Conservation (phyloP, 768 basidiomycete genomes). For the Holtermanniella nyarrowii region DNA sequence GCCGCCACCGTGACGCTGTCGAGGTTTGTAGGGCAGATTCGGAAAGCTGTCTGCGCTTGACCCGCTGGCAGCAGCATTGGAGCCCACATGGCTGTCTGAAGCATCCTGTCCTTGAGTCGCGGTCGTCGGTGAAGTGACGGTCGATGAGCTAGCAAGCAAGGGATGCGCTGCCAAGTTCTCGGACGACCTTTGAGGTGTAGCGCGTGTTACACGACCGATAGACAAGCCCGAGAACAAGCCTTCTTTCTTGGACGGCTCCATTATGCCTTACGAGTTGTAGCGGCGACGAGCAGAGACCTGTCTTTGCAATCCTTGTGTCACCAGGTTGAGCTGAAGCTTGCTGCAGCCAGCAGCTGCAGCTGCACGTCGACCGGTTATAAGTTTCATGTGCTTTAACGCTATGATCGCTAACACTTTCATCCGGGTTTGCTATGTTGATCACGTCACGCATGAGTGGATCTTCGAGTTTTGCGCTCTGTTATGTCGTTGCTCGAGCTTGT, state of each 20-base stretch:
- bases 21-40: constrained; percentile 33
- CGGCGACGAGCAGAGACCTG: neutral
- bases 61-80: neutral
- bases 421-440: no score
- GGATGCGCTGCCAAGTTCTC: constrained; percentile 29
- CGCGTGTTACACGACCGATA: constrained; percentile 17
- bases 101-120: neutral
- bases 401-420: no score
- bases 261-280: neutral
- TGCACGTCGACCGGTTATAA: no score
- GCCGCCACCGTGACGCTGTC: constrained; percentile 24
- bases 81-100: constrained; percentile 1
- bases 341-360: no score
- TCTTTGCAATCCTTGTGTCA: no score
- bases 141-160: constrained; percentile 25
- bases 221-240: constrained; percentile 31
- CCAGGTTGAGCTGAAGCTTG: no score
- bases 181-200: constrained; percentile 8
- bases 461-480: no score
- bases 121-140: constrained; percentile 11
- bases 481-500: no score
- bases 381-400: no score
- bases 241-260: neutral
- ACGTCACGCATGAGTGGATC: no score
- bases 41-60: neutral